Conservation (phyloP, 1,284 basidiomycete genomes). For the Agroathelia rolfsii region DNA sequence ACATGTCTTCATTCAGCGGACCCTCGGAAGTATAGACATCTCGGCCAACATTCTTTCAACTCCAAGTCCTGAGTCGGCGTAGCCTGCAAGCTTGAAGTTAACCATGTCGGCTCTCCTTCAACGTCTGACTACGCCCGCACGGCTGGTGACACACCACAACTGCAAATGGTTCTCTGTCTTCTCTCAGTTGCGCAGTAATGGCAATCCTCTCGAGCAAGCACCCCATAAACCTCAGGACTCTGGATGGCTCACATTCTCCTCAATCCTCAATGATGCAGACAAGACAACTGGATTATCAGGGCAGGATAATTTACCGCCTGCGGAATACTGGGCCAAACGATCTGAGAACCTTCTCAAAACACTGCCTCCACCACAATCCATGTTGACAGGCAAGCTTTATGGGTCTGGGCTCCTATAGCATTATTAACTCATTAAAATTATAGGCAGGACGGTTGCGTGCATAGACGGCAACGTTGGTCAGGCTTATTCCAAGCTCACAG, state of each 20-base stretch:
- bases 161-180: no score
- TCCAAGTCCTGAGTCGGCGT: no score
- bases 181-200: no score
- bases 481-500: conserved; percentile 40
- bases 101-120: conserved; percentile 3
- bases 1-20: conserved; percentile 11
- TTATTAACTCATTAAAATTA: conserved; percentile 9
- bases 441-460: conserved; percentile 34
- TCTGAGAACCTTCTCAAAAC: conserved; percentile 15
- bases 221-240: no score
- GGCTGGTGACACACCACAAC: conserved; percentile 8
- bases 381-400: conserved; percentile 19
- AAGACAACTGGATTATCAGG: no score
- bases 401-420: not conserved
- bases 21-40: no score
- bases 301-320: conserved; percentile 17
- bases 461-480: conserved; percentile 21
- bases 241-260: no score
- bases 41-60: no score
- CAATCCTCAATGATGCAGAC: conserved; percentile 11
- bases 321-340: conserved; percentile 28
- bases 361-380: conserved; percentile 17
- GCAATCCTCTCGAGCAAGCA: no score
- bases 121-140: conserved; percentile 6
- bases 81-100: conserved; percentile 6